Base-by-base conservation (phyloP, 2,329 filamentous ascomycete genomes). In the Corinectria fuckeliana region DNA sequence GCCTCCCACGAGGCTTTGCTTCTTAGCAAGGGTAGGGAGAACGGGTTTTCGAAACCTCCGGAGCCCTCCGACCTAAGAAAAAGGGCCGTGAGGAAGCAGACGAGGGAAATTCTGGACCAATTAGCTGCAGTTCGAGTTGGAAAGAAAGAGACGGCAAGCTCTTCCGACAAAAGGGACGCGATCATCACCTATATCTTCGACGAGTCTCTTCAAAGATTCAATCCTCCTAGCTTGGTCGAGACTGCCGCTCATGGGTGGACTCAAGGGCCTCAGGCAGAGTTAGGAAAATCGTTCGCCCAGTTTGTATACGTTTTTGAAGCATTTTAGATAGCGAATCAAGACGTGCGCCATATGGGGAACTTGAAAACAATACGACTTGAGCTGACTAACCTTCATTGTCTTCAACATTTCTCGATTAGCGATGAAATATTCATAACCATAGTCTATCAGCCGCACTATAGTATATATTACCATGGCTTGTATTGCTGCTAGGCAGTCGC, bases 131-230 rank as follows among this genome's bases (percentile, higher is more conserved):
- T 28, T 11, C 0, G 4, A 5, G 4, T 28, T 5, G 7, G 4
- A 28, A 45, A 18, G 21, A 18, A 20, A 18, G 5, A 18, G 1
- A 16, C 3, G 2, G 13, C 8, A 41, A 8, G 21, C 18, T 16
- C 28, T 20, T 26, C 7, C 8, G 13, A 5, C 1, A 8, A 36
- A n/a, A 21, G 4, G 20, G 5, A 6, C 5, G 3, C 9, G 6
- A 18, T 5, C 5, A 32, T 5, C 3, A n/a, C 7, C n/a, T 23
- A 30, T 41, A 47, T 41, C 50, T 47, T 45, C 50, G 50, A 4
- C 50, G 50, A 4, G 50, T 47, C 16, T 54, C 50, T 26, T 54
- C 50, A 7, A 54, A 34, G 5, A 54, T 54, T 30, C 50, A 54
- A 3, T 54, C 41, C n/a, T 54, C 41, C 50, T 41, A 54, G 13